Conservation (phyloP, 225 moss, liverwort and hornwort species). For the Sphagnum contortum region DNA sequence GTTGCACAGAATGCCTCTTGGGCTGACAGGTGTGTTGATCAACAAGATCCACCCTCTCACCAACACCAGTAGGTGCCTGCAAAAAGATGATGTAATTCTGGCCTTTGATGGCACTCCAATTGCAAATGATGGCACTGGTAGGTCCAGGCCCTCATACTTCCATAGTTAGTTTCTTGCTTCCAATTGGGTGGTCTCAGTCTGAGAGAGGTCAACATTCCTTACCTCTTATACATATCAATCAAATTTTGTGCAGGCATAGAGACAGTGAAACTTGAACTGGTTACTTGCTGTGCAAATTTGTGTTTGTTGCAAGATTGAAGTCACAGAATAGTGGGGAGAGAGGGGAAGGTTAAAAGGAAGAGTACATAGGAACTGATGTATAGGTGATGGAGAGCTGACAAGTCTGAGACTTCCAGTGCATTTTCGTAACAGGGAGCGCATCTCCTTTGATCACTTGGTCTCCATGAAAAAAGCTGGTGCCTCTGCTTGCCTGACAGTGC, state of each 20-base stretch:
- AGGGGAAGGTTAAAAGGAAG: neutral
- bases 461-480: conserved; percentile 97
- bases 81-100: conserved; percentile 76
- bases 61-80: conserved; percentile 66
- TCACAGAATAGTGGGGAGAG: neutral
- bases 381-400: conserved; percentile 61
- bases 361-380: conserved; percentile 1
- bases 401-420: conserved; percentile 82
- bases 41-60: conserved; percentile 92
- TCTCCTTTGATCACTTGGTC: conserved; percentile 94
- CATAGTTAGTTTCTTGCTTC: too few relatives aligned
- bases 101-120: conserved; percentile 71
- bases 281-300: too few relatives aligned
- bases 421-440: conserved; percentile 99
- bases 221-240: too few relatives aligned
- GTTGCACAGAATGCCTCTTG: conserved; percentile 57
- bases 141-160: too few relatives aligned
- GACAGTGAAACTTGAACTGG: too few relatives aligned
- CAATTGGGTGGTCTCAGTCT: too few relatives aligned
- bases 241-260: too few relatives aligned
- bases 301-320: too few relatives aligned
- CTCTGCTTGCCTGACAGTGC: conserved; percentile 50
- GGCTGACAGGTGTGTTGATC: conserved; percentile 77
- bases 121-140: conserved; percentile 97
- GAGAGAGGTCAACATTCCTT: too few relatives aligned